Evolutionary conservation across 371 early-diverging fungal species (phyloP).

Genomic region (Blakeslea trispora): DNA sequence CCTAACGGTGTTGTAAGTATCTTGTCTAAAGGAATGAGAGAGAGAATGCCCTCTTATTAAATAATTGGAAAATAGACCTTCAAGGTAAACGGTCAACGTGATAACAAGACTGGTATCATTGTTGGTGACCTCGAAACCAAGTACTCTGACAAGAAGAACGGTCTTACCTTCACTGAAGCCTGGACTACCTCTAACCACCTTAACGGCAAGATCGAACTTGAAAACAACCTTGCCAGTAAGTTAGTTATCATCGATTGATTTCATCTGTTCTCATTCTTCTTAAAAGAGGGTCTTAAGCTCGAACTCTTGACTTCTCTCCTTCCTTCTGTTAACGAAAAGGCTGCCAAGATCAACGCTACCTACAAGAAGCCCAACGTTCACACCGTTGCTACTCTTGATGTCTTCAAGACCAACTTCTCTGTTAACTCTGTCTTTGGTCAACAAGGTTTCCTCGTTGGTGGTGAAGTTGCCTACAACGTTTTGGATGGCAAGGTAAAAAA

Average conservation of each 20-base stretch:
- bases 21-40: not conserved
- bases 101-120: constrained; percentile 92
- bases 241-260: too few species aligned
- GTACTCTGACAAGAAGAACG: constrained; percentile 90
- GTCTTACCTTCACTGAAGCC: constrained; percentile 91
- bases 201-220: constrained; percentile 90
- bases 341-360: constrained; percentile 47
- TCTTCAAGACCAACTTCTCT: constrained; percentile 53
- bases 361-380: constrained; percentile 54
- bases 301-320: constrained; percentile 49
- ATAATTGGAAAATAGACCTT: constrained; percentile 73
- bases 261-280: not conserved
- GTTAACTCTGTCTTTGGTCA: constrained; percentile 62
- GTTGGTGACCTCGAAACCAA: constrained; percentile 95
- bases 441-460: constrained; percentile 89
- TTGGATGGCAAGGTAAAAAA: constrained; percentile 74
- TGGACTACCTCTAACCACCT: constrained; percentile 95
- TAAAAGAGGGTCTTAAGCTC: constrained; percentile 51
- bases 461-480: constrained; percentile 92
- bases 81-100: constrained; percentile 93
- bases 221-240: constrained; percentile 89
- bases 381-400: constrained; percentile 49
- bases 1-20: constrained; percentile 90
- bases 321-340: constrained; percentile 51
- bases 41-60: not conserved